A percentile compares a stretch with the other conserved stretches of the same genome.
phyloP scores from a whole-genome alignment of 176 grass and related monocot species.

The Carex pumila region DNA sequence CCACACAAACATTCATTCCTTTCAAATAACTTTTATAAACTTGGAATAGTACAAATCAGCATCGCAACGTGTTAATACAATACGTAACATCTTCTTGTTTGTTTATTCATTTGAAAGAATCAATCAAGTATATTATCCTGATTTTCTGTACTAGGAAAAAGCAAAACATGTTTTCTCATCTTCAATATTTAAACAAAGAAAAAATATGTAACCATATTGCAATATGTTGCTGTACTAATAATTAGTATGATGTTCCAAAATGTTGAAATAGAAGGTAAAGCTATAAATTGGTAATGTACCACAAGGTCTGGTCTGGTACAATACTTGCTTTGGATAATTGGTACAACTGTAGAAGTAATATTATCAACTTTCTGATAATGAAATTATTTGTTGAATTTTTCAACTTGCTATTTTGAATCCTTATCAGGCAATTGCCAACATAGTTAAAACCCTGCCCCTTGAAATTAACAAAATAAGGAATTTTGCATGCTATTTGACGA shows the following conservation, averaged over 20 bases:
- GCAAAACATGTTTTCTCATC: not conserved
- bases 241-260: no score
- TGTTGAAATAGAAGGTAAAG: no score
- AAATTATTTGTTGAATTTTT: not conserved
- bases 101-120: not conserved
- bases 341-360: not conserved
- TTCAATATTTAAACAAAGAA: not conserved
- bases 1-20: not conserved
- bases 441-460: not conserved
- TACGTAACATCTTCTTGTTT: not conserved
- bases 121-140: not conserved
- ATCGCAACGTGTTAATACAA: not conserved
- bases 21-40: not conserved
- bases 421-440: not conserved
- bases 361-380: not conserved
- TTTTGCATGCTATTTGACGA: not conserved
- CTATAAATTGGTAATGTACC: no score
- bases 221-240: not conserved
- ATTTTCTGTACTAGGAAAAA: not conserved
- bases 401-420: no score
- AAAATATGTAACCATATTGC: not conserved
- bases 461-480: not conserved
- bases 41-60: not conserved
- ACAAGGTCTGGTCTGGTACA: not conserved
- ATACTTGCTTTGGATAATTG: not conserved